Evolutionary conservation across 768 basidiomycete genomes (phyloP).

Genomic region (Paxillus involutus): DNA sequence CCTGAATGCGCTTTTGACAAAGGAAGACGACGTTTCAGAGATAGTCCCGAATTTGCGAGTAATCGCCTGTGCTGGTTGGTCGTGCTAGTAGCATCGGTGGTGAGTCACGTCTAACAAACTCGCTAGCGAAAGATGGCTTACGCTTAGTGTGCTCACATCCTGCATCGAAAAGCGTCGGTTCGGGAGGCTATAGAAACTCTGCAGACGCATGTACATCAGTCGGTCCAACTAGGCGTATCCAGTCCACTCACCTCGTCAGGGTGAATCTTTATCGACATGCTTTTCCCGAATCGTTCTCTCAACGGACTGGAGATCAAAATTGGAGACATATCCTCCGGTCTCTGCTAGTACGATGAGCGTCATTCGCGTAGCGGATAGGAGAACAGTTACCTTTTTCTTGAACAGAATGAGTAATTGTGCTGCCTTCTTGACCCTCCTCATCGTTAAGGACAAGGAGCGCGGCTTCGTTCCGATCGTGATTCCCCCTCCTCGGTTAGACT

Average conservation of each 20-base stretch:
- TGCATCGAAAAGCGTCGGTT: conserved; percentile 32
- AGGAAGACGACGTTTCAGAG: conserved; percentile 18
- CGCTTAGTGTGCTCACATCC: conserved; percentile 13
- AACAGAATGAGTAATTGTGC: conserved; percentile 19
- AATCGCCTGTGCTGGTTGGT: conserved; percentile 1
- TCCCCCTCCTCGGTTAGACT: not conserved
- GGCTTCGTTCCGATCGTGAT: conserved; percentile 9
- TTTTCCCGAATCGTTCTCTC: conserved; percentile 30
- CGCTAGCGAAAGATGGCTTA: conserved; percentile 6
- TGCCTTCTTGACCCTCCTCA: conserved; percentile 24
- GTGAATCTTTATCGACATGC: conserved; percentile 22
- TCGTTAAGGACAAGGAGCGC: conserved; percentile 12
- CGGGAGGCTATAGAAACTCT: conserved; percentile 29
- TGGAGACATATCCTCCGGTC: conserved; percentile 22
- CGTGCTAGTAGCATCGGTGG: not conserved
- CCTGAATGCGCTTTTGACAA: conserved; percentile 1
- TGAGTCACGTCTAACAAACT: not conserved
- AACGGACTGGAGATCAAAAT: conserved; percentile 25
- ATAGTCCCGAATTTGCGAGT: conserved; percentile 26
- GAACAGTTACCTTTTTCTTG: conserved; percentile 23
- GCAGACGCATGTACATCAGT: not conserved
- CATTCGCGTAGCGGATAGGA: not conserved
- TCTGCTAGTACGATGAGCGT: conserved; percentile 5
- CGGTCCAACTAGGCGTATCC: too few species aligned
- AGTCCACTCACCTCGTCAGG: conserved; percentile 27